Conservation (phyloP, 2,329 filamentous ascomycete species). For the Diplodia sapinea region DNA sequence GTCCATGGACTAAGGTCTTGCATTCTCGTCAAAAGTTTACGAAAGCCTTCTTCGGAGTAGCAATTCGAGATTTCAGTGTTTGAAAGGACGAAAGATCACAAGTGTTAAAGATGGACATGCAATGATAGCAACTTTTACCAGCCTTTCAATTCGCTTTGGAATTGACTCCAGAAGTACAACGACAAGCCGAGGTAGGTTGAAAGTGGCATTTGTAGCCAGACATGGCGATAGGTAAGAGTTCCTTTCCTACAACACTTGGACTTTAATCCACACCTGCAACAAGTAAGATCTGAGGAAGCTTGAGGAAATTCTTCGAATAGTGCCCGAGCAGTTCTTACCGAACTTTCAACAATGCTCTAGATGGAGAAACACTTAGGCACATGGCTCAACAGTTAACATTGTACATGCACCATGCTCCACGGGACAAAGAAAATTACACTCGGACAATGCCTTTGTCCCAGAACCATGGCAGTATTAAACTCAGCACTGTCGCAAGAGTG, state of each 20-base stretch:
- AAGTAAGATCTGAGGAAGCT: no score
- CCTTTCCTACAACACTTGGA: no score
- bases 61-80: conserved; percentile 31
- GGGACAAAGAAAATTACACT: not conserved
- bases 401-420: not conserved
- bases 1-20: not conserved
- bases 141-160: no score
- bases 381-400: not conserved
- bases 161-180: no score
- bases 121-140: not conserved
- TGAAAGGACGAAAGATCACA: conserved; percentile 36
- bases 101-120: not conserved
- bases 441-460: conserved; percentile 3
- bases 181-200: no score
- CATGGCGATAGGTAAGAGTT: not conserved
- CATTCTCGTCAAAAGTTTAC: not conserved
- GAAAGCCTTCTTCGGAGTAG: not conserved
- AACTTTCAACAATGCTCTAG: not conserved
- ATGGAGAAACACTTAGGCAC: not conserved
- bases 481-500: not conserved
- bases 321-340: not conserved
- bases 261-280: no score
- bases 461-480: not conserved
- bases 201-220: not conserved
- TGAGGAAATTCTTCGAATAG: no score